Evolutionary conservation across 106 monocot species (phyloP).

Genomic region (Acorus gramineus): DNA sequence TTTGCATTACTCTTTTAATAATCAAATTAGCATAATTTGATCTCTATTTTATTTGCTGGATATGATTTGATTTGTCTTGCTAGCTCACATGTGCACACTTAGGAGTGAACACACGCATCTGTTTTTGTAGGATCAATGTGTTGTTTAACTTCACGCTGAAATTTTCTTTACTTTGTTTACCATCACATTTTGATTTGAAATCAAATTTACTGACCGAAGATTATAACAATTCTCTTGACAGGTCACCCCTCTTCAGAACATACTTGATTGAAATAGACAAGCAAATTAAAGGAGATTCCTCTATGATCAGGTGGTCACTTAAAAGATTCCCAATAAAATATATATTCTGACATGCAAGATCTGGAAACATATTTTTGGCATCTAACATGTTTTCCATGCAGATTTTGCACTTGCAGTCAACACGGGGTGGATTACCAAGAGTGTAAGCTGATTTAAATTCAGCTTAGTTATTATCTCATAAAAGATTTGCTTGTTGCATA

Average conservation of each 20-base stretch:
- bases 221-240: background rate
- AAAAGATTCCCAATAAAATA: background rate
- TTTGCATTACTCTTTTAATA: no score
- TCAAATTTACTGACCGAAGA: background rate
- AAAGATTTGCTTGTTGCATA: background rate
- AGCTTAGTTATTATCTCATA: background rate
- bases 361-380: background rate
- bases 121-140: no score
- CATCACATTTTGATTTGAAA: no score
- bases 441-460: slow-evolving; percentile 24
- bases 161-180: no score
- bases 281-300: slow-evolving; percentile 22
- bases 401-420: slow-evolving; percentile 22
- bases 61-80: no score
- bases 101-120: no score
- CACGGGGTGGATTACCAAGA: slow-evolving; percentile 23
- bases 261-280: slow-evolving; percentile 40
- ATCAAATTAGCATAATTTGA: no score
- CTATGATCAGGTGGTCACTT: slow-evolving; percentile 19
- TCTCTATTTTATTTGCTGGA: no score
- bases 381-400: background rate
- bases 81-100: no score
- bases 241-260: slow-evolving; percentile 42
- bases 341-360: no score
- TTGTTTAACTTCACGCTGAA: no score